Percentiles rank a stretch among this genome's conserved stretches.
Conservation (phyloP, 2,329 filamentous ascomycete species). For the Trichoderma asperellum region DNA sequence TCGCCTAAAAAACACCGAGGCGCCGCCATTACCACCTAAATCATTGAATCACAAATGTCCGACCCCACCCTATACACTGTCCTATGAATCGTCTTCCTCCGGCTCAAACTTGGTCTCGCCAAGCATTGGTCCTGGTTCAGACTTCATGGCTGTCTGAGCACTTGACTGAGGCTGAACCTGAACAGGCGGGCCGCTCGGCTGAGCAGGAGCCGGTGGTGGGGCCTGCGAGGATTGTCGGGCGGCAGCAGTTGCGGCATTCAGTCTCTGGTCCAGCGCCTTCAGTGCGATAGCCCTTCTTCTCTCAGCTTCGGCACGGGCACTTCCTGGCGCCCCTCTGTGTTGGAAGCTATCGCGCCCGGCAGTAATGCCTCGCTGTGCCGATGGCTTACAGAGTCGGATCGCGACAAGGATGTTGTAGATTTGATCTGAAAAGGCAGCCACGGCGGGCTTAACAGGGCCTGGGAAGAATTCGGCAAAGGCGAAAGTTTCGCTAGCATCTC, state of each 20-base stretch:
- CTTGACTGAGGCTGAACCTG: conserved; percentile 60
- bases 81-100: conserved; percentile 49
- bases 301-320: conserved; percentile 88
- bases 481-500: conserved; percentile 95
- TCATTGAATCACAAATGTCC: neutral
- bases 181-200: conserved; percentile 58
- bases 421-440: conserved; percentile 72
- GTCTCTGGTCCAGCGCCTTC: conserved; percentile 86
- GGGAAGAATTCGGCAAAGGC: conserved; percentile 97
- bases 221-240: conserved; percentile 13
- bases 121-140: conserved; percentile 59
- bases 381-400: conserved; percentile 79
- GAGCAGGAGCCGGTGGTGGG: conserved; percentile 35
- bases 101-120: conserved; percentile 73
- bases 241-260: conserved; percentile 77
- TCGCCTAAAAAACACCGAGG: neutral
- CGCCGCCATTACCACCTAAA: conserved; percentile 1
- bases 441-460: conserved; percentile 74
- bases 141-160: conserved; percentile 62
- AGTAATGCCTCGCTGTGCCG: conserved; percentile 78
- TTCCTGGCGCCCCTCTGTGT: conserved; percentile 62
- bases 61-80: neutral
- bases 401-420: conserved; percentile 76
- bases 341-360: conserved; percentile 64
- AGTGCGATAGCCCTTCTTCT: conserved; percentile 84